These are phyloP conservation scores for Tetracentron sinense DNA, from an alignment of 164 flowering plant species.

Conservation along the genomic window DNA sequence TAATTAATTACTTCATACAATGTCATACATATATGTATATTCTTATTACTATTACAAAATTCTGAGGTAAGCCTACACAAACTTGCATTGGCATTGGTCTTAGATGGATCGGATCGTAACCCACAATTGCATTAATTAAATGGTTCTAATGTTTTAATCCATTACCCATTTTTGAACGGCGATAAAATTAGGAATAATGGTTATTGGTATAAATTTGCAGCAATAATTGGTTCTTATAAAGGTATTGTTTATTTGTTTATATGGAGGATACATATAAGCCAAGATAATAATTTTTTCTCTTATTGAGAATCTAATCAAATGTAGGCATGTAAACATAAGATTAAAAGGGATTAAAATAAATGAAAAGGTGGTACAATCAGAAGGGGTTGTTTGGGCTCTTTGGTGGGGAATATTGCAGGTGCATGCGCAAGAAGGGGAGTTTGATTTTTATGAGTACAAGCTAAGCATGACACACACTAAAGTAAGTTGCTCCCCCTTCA, in stretches of 20 bases:
- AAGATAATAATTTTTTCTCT: constrained; percentile 20
- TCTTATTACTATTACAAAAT: too few species aligned
- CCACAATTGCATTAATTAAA: too few species aligned
- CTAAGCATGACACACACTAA: constrained; percentile 73
- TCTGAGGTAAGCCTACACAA: too few species aligned
- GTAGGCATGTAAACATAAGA: constrained; percentile 13
- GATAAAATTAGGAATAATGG: neutral
- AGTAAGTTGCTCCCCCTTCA: constrained; percentile 46
- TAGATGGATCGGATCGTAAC: too few species aligned
- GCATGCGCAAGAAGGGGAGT: constrained; percentile 36
- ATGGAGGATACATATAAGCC: constrained; percentile 28
- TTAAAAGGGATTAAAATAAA: constrained; percentile 16
- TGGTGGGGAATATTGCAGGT: constrained; percentile 41
- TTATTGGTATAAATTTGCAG: neutral
- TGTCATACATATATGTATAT: too few species aligned
- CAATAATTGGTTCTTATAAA: too few species aligned
- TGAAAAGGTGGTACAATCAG: constrained; percentile 19
- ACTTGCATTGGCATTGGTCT: too few species aligned
- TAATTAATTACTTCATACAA: too few species aligned
- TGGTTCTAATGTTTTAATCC: neutral
- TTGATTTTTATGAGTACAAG: constrained; percentile 59
- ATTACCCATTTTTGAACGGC: neutral
- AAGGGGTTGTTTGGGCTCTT: constrained; percentile 31
- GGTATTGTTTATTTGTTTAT: neutral
- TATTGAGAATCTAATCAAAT: constrained; percentile 5